These are phyloP conservation scores for Sugiyamaella paludigena DNA, from an alignment of 1,139 yeast species.

Conservation along the genomic window DNA sequence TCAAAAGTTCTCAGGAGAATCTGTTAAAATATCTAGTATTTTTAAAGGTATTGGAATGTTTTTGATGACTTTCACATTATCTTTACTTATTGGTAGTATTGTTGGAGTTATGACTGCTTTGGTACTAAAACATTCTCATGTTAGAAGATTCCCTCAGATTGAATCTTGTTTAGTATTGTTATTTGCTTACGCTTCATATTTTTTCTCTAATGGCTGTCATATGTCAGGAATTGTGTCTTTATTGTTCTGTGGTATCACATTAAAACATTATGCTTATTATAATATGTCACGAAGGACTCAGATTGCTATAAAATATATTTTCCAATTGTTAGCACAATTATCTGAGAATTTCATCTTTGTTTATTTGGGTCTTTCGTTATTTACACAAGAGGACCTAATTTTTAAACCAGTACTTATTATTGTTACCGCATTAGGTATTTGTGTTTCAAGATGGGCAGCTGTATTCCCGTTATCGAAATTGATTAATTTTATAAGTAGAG, in stretches of 20 bases:
- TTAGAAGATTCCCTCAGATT: conserved; percentile 90
- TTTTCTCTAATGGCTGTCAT: conserved; percentile 97
- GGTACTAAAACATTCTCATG: conserved; percentile 85
- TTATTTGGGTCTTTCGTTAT: conserved; percentile 86
- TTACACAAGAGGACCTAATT: conserved; percentile 93
- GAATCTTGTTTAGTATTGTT: conserved; percentile 90
- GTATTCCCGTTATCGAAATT: conserved; percentile 89
- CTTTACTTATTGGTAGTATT: conserved; percentile 85
- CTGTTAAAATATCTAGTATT: conserved; percentile 68
- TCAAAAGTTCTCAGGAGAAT: conserved; percentile 89
- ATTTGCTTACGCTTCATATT: conserved; percentile 93
- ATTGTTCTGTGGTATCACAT: conserved; percentile 91
- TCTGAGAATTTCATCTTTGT: conserved; percentile 97
- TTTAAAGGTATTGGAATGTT: conserved; percentile 95
- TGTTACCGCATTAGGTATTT: conserved; percentile 83
- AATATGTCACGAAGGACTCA: conserved; percentile 98
- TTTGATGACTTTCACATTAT: conserved; percentile 87
- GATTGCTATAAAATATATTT: conserved; percentile 90
- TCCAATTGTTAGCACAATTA: conserved; percentile 89
- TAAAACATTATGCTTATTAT: conserved; percentile 94
- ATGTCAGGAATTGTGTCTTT: conserved; percentile 98
- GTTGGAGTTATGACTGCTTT: conserved; percentile 89
- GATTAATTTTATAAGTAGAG: conserved; percentile 73
- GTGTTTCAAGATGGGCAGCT: conserved; percentile 96
- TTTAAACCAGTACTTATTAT: conserved; percentile 91